phyloP scores from a whole-genome alignment of 192 early-diverging fungal species.

The Funneliformis geosporum region DNA sequence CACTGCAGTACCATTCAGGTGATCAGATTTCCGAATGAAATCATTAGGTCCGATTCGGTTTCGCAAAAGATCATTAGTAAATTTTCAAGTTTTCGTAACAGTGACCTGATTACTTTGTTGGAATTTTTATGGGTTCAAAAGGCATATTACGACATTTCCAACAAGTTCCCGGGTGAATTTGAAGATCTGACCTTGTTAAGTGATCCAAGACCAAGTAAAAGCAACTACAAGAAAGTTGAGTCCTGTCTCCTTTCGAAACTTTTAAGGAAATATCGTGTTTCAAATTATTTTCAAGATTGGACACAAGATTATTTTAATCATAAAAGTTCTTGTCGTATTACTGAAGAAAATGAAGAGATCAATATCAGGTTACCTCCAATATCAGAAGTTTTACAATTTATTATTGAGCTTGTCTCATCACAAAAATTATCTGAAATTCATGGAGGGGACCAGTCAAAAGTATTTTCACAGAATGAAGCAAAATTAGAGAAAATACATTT shows the following conservation, averaged over 20 bases:
- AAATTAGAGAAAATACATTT: background rate
- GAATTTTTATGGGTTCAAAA: constrained; percentile 15
- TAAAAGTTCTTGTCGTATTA: background rate
- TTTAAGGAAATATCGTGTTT: background rate
- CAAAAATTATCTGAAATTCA: background rate
- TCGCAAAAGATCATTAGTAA: background rate
- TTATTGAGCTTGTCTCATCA: background rate
- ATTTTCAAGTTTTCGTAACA: background rate
- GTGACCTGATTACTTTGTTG: background rate
- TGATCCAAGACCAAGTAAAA: background rate
- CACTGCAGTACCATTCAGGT: constrained; percentile 4
- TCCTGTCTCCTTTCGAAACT: background rate
- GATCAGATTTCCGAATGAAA: background rate
- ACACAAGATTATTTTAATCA: background rate
- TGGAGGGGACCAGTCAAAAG: background rate
- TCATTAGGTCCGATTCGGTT: background rate
- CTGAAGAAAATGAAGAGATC: background rate
- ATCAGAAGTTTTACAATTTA: background rate
- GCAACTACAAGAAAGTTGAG: background rate
- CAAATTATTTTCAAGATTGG: background rate
- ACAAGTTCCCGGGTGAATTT: background rate
- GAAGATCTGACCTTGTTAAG: background rate
- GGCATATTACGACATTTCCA: background rate
- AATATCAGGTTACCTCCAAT: background rate
- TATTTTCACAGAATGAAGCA: background rate